Evolutionary conservation across 495 filamentous ascomycete genomes (phyloP).

Genomic region (Penicillium cinerascens): DNA sequence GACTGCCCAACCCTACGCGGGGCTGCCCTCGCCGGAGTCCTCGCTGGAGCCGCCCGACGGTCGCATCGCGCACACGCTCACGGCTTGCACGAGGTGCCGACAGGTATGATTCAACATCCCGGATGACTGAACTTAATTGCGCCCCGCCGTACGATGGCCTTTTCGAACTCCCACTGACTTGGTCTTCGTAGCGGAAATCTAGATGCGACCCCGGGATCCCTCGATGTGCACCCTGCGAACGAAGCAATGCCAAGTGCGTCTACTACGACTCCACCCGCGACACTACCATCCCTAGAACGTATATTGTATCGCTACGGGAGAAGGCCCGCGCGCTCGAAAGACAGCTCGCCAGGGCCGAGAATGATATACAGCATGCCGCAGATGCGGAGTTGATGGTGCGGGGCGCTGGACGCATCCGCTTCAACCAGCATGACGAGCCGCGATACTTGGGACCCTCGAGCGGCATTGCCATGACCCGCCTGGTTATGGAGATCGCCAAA

Average conservation of each 20-base stretch:
- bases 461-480: slow-evolving; percentile 86
- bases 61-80: slow-evolving; percentile 75
- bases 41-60: slow-evolving; percentile 35
- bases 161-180: not conserved
- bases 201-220: slow-evolving; percentile 89
- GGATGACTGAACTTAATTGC: not conserved
- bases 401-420: slow-evolving; percentile 73
- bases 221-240: slow-evolving; percentile 87
- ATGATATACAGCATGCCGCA: slow-evolving; percentile 63
- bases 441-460: slow-evolving; percentile 89
- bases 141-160: not conserved
- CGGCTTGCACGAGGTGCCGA: slow-evolving; percentile 81
- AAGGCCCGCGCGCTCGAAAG: slow-evolving; percentile 74
- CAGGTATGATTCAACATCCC: slow-evolving; percentile 55
- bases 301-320: slow-evolving; percentile 84
- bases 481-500: slow-evolving; percentile 94
- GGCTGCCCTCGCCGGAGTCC: slow-evolving; percentile 24
- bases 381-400: slow-evolving; percentile 79
- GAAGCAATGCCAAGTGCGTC: slow-evolving; percentile 82
- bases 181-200: slow-evolving; percentile 72
- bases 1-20: slow-evolving; percentile 12
- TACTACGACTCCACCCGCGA: slow-evolving; percentile 86
- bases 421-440: slow-evolving; percentile 77
- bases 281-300: slow-evolving; percentile 72
- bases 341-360: slow-evolving; percentile 59